phyloP scores from a whole-genome alignment of 306 rosid genomes.

The Trifolium fragiferum region DNA sequence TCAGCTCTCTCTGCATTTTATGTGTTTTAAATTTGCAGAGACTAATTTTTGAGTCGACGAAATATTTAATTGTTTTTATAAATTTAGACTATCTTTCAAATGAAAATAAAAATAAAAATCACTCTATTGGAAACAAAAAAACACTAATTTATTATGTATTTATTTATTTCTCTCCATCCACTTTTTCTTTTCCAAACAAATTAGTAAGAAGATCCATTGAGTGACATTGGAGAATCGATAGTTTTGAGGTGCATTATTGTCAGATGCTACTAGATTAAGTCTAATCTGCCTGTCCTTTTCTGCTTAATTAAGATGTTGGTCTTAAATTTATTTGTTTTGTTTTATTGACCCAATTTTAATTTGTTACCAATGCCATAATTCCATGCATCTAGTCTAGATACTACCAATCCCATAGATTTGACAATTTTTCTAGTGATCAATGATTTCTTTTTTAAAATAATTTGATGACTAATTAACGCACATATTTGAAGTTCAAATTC shows the following conservation, averaged over 20 bases:
- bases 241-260: not conserved
- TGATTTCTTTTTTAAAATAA: not conserved
- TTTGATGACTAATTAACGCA: too few species aligned
- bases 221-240: not conserved
- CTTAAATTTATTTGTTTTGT: not conserved
- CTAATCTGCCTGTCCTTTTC: not conserved
- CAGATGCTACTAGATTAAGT: not conserved
- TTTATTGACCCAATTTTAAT: not conserved
- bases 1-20: too few species aligned
- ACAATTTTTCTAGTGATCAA: constrained; percentile 1
- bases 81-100: too few species aligned
- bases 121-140: too few species aligned
- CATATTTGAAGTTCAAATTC: too few species aligned
- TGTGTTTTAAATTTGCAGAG: too few species aligned
- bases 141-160: not conserved
- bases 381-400: not conserved
- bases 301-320: not conserved
- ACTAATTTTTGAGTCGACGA: too few species aligned
- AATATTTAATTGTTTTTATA: too few species aligned
- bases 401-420: not conserved
- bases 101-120: too few species aligned
- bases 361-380: constrained; percentile 3
- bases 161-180: not conserved
- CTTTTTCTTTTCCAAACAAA: constrained; percentile 2
- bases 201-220: not conserved